Evolutionary conservation across 306 rosid species (phyloP).

Genomic region (Arachis stenosperma): DNA sequence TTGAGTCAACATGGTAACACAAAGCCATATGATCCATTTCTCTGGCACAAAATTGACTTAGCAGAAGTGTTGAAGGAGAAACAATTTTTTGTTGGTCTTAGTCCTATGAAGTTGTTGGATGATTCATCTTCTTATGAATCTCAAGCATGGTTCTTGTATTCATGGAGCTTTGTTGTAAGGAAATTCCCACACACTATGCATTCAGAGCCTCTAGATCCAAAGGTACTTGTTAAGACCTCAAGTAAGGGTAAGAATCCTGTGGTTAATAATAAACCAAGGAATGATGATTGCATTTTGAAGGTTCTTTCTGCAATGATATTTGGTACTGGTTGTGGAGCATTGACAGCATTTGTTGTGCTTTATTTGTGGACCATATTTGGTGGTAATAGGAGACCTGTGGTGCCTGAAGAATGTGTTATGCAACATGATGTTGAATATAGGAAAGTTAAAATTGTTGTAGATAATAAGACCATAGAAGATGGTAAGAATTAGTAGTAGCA

Average conservation of each 20-base stretch:
- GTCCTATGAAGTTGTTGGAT: conserved; percentile 43
- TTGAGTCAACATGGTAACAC: conserved; percentile 51
- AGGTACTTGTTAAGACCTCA: conserved; percentile 43
- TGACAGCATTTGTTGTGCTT: conserved; percentile 60
- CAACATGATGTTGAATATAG: conserved; percentile 66
- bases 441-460: conserved; percentile 73
- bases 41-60: conserved; percentile 59
- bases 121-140: conserved; percentile 27
- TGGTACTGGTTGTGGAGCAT: conserved; percentile 90
- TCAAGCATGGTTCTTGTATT: conserved; percentile 56
- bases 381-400: conserved; percentile 68
- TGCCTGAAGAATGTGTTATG: conserved; percentile 69
- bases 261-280: conserved; percentile 41
- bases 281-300: conserved; percentile 63
- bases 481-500: conserved; percentile 56
- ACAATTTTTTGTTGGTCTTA: conserved; percentile 66
- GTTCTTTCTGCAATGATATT: conserved; percentile 72
- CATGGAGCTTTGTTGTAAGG: conserved; percentile 77
- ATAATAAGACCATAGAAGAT: conserved; percentile 60
- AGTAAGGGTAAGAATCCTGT: conserved; percentile 31
- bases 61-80: conserved; percentile 50
- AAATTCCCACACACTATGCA: conserved; percentile 75
- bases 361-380: conserved; percentile 81
- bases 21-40: conserved; percentile 65
- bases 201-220: conserved; percentile 86